These are phyloP conservation scores for Bertia moriformis DNA, from an alignment of 2,329 filamentous ascomycete genomes.

Conservation along the genomic window DNA sequence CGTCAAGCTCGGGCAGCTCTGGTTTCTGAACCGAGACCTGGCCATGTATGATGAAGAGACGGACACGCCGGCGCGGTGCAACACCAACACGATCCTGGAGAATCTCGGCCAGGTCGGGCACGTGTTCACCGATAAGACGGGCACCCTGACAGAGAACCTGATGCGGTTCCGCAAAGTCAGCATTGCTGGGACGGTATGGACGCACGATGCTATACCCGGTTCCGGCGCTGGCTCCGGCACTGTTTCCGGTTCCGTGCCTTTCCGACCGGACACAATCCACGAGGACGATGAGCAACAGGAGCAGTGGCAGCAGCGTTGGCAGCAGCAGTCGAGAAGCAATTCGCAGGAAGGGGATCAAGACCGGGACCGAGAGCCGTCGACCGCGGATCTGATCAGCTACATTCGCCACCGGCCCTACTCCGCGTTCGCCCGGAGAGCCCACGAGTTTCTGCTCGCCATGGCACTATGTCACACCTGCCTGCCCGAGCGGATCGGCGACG, in stretches of 20 bases:
- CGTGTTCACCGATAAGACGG: constrained; percentile 88
- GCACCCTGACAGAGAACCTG: constrained; percentile 82
- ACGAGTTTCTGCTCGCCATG: constrained; percentile 70
- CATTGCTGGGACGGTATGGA: constrained; percentile 76
- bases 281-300: neutral
- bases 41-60: constrained; percentile 81
- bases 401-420: constrained; percentile 64
- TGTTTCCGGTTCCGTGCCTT: neutral
- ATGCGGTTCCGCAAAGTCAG: constrained; percentile 94
- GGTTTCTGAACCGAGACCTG: constrained; percentile 65
- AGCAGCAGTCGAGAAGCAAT: too few relatives aligned
- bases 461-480: constrained; percentile 84
- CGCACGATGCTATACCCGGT: constrained; percentile 45
- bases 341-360: constrained; percentile 1
- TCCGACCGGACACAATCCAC: neutral
- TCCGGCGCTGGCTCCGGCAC: constrained; percentile 2
- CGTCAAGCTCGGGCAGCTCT: constrained; percentile 65
- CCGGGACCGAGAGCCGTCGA: too few relatives aligned
- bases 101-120: constrained; percentile 83
- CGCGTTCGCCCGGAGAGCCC: constrained; percentile 62
- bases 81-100: constrained; percentile 89
- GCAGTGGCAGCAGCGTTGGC: too few relatives aligned
- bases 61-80: constrained; percentile 75
- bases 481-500: constrained; percentile 58
- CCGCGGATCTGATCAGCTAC: constrained; percentile 63